Evolutionary conservation across 75 land plant genomes (phyloP).

Genomic region (Azolla pinnata): DNA sequence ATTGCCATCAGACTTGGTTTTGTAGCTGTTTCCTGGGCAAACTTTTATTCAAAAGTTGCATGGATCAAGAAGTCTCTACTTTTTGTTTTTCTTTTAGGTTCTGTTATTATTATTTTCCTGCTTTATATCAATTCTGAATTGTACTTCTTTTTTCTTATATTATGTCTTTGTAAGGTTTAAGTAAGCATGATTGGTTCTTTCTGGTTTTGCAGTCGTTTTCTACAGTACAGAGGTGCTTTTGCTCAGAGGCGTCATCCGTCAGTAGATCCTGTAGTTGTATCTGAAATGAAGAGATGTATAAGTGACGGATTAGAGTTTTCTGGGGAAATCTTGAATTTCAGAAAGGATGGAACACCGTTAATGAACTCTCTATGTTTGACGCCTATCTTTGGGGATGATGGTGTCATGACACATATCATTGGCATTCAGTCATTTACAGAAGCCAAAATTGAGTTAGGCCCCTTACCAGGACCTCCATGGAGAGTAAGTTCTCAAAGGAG

Average conservation of each 20-base stretch:
- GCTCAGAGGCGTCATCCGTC: conserved; percentile 66
- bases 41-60: no score
- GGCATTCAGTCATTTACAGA: conserved; percentile 64
- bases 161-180: no score
- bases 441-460: conserved; percentile 56
- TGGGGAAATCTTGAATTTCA: conserved; percentile 68
- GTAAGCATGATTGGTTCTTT: background rate
- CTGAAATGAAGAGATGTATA: conserved; percentile 64
- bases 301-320: conserved; percentile 54
- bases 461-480: conserved; percentile 23
- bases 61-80: no score
- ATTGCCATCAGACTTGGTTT: no score
- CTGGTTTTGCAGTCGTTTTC: conserved; percentile 51
- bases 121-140: no score
- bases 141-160: no score
- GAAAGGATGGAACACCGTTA: conserved; percentile 69
- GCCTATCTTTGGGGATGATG: conserved; percentile 70
- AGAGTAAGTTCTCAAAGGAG: conserved; percentile 13
- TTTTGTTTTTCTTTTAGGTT: no score
- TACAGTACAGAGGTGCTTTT: conserved; percentile 68
- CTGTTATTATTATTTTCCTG: no score
- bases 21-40: no score
- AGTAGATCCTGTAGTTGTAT: conserved; percentile 41
- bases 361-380: conserved; percentile 57
- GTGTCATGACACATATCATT: conserved; percentile 55